These are phyloP conservation scores for Fraxinus angustifolia DNA, from an alignment of 305 asterid genomes.

Conservation along the genomic window DNA sequence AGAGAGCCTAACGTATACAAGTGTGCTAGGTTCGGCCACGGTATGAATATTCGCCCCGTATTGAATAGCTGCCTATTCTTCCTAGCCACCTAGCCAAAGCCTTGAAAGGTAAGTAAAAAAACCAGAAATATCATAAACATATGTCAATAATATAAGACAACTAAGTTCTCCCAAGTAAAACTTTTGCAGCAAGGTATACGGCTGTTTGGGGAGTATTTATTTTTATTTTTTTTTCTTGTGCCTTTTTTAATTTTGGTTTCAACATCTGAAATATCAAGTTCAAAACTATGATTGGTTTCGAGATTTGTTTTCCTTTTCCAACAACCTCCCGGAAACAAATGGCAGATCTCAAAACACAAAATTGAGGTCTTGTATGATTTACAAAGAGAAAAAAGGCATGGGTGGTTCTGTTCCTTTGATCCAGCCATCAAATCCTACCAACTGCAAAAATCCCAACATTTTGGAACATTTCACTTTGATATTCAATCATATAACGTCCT, in stretches of 20 bases:
- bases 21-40: neutral
- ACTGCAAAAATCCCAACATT: neutral
- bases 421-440: neutral
- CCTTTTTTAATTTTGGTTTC: neutral
- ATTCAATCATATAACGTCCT: neutral
- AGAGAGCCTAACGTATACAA: neutral
- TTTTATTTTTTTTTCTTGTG: neutral
- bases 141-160: neutral
- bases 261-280: neutral
- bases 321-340: neutral
- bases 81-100: too few relatives aligned
- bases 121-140: neutral
- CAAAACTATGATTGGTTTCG: neutral
- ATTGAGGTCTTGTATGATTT: neutral
- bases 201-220: neutral
- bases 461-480: neutral
- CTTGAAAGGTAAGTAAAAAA: neutral
- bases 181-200: neutral
- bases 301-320: neutral
- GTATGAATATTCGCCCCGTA: neutral
- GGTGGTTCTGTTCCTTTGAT: neutral
- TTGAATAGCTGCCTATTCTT: too few relatives aligned
- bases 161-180: neutral
- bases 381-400: neutral
- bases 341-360: neutral